A percentile compares a stretch with the other conserved stretches of the same genome.
Conservation (phyloP, 1,139 yeast species). For the Pichia sp. region DNA sequence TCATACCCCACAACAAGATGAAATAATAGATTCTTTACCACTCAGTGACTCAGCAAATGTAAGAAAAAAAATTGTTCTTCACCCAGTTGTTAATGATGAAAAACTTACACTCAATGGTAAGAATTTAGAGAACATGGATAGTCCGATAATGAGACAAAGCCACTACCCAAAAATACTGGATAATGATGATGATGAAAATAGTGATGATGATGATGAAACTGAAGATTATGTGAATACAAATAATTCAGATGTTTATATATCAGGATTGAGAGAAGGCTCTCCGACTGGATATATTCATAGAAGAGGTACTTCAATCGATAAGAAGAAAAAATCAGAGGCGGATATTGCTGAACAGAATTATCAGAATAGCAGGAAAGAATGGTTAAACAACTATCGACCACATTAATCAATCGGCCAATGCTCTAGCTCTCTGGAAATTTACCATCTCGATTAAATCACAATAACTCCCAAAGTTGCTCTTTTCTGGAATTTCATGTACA, state of each 20-base stretch:
- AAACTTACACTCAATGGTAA: no score
- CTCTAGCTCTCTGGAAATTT: no score
- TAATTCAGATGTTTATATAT: background rate
- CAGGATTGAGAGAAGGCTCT: background rate
- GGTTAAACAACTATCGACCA: slow-evolving; percentile 13
- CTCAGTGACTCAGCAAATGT: no score
- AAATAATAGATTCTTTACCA: background rate
- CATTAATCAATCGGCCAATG: background rate
- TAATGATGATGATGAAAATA: background rate
- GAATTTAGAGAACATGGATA: no score
- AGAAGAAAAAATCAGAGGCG: slow-evolving; percentile 3
- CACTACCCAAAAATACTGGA: no score
- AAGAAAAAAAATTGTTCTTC: no score
- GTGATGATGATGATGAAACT: background rate
- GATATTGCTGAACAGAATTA: slow-evolving; percentile 16
- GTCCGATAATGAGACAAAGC: background rate
- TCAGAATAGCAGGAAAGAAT: slow-evolving; percentile 15
- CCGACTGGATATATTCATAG: slow-evolving; percentile 3
- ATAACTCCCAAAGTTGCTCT: no score
- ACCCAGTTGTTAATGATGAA: background rate
- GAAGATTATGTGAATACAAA: background rate
- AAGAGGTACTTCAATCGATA: slow-evolving; percentile 8
- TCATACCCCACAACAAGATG: background rate
- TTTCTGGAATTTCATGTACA: no score
- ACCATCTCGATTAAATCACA: no score